A percentile compares a stretch with the other conserved stretches of the same genome.
These are phyloP conservation scores for Pseudogymnoascus sp. DNA, from an alignment of 2,329 filamentous ascomycete genomes.

Conservation along the genomic window DNA sequence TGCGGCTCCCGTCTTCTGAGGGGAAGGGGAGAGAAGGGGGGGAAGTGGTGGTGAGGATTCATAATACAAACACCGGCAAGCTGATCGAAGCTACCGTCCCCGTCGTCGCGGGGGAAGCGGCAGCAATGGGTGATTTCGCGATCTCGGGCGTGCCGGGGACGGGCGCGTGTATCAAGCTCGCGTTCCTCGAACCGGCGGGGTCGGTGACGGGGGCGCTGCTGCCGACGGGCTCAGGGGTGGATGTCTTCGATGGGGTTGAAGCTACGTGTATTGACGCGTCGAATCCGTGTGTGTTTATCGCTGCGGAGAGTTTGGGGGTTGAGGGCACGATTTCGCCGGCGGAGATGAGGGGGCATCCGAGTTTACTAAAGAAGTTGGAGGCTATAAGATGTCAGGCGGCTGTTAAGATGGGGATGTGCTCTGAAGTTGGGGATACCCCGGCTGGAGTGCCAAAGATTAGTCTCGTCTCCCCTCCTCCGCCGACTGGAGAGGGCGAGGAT, in stretches of 20 bases:
- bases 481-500: background rate
- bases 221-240: constrained; percentile 47
- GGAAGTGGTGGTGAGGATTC: constrained; percentile 45
- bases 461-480: constrained; percentile 42
- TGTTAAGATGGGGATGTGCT: constrained; percentile 51
- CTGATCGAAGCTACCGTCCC: constrained; percentile 50
- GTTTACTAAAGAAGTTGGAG: constrained; percentile 41
- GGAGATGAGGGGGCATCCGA: constrained; percentile 38
- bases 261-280: constrained; percentile 55
- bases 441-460: constrained; percentile 57
- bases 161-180: constrained; percentile 47
- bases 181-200: constrained; percentile 54
- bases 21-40: too few relatives aligned
- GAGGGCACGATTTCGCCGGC: constrained; percentile 44
- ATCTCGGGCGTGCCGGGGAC: constrained; percentile 58
- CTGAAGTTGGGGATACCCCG: constrained; percentile 33
- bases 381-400: constrained; percentile 48
- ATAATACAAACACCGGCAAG: constrained; percentile 65
- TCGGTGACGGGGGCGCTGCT: constrained; percentile 53
- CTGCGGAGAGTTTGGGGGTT: constrained; percentile 43
- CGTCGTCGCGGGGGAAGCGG: constrained; percentile 39
- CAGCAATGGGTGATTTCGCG: constrained; percentile 43
- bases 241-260: constrained; percentile 39
- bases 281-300: constrained; percentile 56
- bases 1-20: constrained; percentile 26